A percentile compares a stretch with the other conserved stretches of the same genome.
Evolutionary conservation across 1,284 basidiomycete species (phyloP).

Genomic region (Ceratorhiza oryzae-sativae): DNA sequence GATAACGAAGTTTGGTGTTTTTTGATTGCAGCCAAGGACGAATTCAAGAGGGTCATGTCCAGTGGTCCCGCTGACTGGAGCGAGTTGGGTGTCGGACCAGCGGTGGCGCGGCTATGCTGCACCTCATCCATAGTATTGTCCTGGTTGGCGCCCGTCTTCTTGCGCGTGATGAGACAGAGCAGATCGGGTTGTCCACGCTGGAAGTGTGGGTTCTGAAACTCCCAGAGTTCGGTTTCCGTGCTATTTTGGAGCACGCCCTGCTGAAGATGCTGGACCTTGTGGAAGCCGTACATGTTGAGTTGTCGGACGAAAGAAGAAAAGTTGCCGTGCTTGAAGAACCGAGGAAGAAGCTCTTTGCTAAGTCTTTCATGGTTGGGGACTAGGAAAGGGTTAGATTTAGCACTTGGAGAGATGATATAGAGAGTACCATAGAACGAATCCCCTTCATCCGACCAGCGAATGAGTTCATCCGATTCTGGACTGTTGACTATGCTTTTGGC

Average conservation of each 20-base stretch:
- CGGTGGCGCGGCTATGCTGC: constrained; percentile 24
- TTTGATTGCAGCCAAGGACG: constrained; percentile 87
- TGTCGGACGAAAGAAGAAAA: constrained; percentile 95
- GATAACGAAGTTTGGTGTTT: constrained; percentile 91
- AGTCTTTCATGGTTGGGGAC: constrained; percentile 95
- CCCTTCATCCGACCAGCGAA: constrained; percentile 88
- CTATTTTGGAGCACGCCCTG: constrained; percentile 89
- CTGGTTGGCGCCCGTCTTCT: constrained; percentile 58
- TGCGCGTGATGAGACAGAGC: constrained; percentile 86
- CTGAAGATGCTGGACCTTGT: constrained; percentile 95
- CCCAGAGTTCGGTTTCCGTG: constrained; percentile 87
- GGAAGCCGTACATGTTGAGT: constrained; percentile 97
- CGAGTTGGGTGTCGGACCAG: constrained; percentile 37
- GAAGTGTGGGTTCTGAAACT: constrained; percentile 92
- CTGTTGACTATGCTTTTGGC: constrained; percentile 88
- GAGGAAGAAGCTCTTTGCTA: constrained; percentile 86
- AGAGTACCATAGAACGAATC: constrained; percentile 86
- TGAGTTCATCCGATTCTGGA: constrained; percentile 78
- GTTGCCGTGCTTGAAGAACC: constrained; percentile 97
- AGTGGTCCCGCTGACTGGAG: constrained; percentile 57
- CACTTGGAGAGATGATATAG: background rate
- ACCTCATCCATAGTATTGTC: constrained; percentile 43
- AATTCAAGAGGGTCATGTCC: constrained; percentile 78
- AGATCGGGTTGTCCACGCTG: constrained; percentile 89
- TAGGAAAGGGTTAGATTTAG: constrained; percentile 48